phyloP scores from a whole-genome alignment of 1,284 basidiomycete species.

The Sporisorium sorghi region DNA sequence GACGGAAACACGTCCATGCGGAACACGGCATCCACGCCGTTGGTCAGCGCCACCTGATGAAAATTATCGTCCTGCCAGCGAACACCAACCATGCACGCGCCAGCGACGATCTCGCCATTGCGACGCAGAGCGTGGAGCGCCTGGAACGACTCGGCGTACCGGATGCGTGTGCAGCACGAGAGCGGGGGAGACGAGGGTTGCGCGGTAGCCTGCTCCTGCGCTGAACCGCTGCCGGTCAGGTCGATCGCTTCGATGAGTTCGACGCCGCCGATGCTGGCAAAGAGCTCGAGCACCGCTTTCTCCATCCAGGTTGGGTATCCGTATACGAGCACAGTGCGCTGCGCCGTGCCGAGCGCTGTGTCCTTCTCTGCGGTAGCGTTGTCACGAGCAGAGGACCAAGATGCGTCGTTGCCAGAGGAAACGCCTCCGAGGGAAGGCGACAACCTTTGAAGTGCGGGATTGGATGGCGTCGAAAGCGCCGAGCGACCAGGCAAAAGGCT shows the following conservation, averaged over 20 bases:
- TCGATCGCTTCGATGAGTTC: slow-evolving; percentile 54
- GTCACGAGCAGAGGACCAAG: slow-evolving; percentile 2
- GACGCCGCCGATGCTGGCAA: slow-evolving; percentile 50
- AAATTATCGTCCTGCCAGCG: slow-evolving; percentile 62
- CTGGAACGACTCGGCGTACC: slow-evolving; percentile 51
- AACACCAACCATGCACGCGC: slow-evolving; percentile 57
- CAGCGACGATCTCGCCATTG: slow-evolving; percentile 53
- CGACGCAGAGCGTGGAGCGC: slow-evolving; percentile 57
- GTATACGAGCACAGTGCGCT: slow-evolving; percentile 56
- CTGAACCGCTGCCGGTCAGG: slow-evolving; percentile 42
- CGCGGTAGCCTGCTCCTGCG: slow-evolving; percentile 32
- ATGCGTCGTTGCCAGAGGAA: slow-evolving; percentile 7
- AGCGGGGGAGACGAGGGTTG: slow-evolving; percentile 31
- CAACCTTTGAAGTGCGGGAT: slow-evolving; percentile 9
- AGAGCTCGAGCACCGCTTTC: slow-evolving; percentile 52
- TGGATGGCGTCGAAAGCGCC: slow-evolving; percentile 15
- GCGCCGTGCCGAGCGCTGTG: slow-evolving; percentile 31
- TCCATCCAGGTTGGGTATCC: slow-evolving; percentile 56
- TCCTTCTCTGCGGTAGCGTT: slow-evolving; percentile 17
- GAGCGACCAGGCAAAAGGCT: slow-evolving; percentile 20
- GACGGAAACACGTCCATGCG: slow-evolving; percentile 50
- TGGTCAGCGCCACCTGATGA: slow-evolving; percentile 51
- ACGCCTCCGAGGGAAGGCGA: slow-evolving; percentile 28
- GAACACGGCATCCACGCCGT: slow-evolving; percentile 57
- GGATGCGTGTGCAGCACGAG: slow-evolving; percentile 47